A percentile compares a stretch with the other conserved stretches of the same genome.
These are phyloP conservation scores for Metschnikowia lochheadii DNA, from an alignment of 805 yeast genomes.

Conservation along the genomic window DNA sequence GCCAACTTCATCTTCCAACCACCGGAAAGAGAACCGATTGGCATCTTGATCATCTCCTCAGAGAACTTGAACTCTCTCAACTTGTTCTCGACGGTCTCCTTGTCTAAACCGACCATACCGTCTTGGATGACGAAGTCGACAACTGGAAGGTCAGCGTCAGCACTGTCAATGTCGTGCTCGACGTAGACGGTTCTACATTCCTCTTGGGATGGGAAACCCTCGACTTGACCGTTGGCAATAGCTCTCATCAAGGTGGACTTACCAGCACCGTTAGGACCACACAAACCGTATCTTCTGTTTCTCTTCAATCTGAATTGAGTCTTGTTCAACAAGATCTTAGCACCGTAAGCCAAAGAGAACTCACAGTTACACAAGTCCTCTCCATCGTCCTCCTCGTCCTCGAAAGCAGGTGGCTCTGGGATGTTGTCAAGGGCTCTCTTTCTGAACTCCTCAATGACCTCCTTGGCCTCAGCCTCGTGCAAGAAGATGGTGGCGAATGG, in stretches of 20 bases:
- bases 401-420: conserved; percentile 92
- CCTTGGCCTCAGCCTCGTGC: conserved; percentile 90
- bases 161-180: conserved; percentile 99
- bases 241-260: conserved; percentile 81
- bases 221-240: conserved; percentile 96
- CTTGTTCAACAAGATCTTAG: conserved; percentile 98
- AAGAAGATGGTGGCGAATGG: conserved; percentile 95
- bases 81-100: conserved; percentile 66
- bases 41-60: conserved; percentile 89
- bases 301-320: conserved; percentile 98
- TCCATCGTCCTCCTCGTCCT: conserved; percentile 97
- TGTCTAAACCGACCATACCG: conserved; percentile 68
- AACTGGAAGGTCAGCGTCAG: conserved; percentile 94
- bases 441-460: conserved; percentile 89
- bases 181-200: conserved; percentile 99
- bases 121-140: conserved; percentile 86
- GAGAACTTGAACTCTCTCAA: conserved; percentile 90
- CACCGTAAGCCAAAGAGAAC: conserved; percentile 99
- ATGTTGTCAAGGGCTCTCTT: conserved; percentile 96
- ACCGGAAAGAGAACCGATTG: conserved; percentile 96
- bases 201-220: conserved; percentile 99
- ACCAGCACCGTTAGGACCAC: conserved; percentile 60
- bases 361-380: conserved; percentile 99
- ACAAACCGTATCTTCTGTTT: conserved; percentile 98
- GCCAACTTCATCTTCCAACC: conserved; percentile 99